These are phyloP conservation scores for Lenzites betulinus DNA, from an alignment of 768 basidiomycete genomes.

Conservation along the genomic window DNA sequence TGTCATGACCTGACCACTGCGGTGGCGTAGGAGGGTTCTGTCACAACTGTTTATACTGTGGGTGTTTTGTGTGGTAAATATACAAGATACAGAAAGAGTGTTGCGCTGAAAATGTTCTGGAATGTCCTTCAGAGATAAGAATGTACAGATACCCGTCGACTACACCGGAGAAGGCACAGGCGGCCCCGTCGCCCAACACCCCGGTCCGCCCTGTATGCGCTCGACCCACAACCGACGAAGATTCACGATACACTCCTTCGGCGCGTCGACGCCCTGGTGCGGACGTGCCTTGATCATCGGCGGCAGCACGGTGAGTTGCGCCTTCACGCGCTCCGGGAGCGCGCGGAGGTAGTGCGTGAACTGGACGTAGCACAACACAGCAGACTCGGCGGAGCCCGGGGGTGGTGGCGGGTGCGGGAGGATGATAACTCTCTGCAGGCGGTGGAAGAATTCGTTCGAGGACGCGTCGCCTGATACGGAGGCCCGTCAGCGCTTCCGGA, in stretches of 20 bases:
- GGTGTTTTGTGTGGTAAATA: too few species aligned
- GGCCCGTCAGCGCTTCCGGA: background rate
- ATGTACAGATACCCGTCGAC: too few species aligned
- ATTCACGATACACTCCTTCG: conserved; percentile 1
- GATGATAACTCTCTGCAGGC: conserved; percentile 10
- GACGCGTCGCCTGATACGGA: background rate
- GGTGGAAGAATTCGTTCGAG: conserved; percentile 4
- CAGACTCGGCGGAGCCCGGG: background rate
- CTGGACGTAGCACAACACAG: background rate
- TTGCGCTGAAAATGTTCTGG: too few species aligned
- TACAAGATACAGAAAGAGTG: too few species aligned
- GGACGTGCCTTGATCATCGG: background rate
- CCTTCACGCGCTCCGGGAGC: conserved; percentile 1
- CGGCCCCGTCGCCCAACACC: conserved; percentile 8
- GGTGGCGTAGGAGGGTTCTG: too few species aligned
- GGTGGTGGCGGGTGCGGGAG: conserved; percentile 14
- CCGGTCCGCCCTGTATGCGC: conserved; percentile 11
- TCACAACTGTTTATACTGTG: too few species aligned
- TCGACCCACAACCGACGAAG: conserved; percentile 7
- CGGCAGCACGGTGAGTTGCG: conserved; percentile 4
- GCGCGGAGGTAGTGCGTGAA: conserved; percentile 5
- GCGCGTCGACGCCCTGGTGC: conserved; percentile 7
- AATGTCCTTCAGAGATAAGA: too few species aligned
- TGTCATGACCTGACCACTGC: too few species aligned
- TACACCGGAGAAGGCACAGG: background rate